Base-by-base conservation (phyloP, 2,329 filamentous ascomycete genomes). In the Aphanocladium album region DNA sequence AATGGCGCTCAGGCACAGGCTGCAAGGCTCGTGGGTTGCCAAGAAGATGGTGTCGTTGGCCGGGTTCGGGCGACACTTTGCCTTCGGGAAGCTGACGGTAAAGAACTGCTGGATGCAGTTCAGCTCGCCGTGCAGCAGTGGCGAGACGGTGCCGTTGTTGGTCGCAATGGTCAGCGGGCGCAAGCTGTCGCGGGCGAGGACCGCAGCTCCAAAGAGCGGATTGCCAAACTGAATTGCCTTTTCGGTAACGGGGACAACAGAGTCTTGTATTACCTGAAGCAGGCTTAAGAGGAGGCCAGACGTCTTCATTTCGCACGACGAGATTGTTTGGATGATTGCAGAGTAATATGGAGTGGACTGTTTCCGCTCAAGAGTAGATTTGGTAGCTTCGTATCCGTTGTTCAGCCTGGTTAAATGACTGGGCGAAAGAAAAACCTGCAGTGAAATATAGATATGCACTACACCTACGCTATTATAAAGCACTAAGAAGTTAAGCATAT, bases 21-120 rank as follows among this genome's bases (percentile, higher is more conserved):
- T 82, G 72, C 82, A 85, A 1, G 82, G 82, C 70, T 85, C 82
- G 67, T 85, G 82, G 0, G 82, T 84, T 6, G 81, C 79, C 62
- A 85, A 77, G 73, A 85, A 84, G 67, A 85, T 67, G 71, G 81
- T 84, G 65, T 82, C 79, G 9, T 71, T 69, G 5, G 65, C 61
- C 1, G 77, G 72, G 37, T 69, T 69, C 0, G 78, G 77, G 1
- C 79, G 74, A 9, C 72, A 65, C 35, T 68, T 60, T 1, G 77
- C 66, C 49, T 70, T 63, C 16, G 74, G 68, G 62, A 71, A 71
- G 16, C 67, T 66, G 1, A 69, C 67, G 0, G 74, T 74, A 70
- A 83, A 85, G 72, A 84, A 84, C 43, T 78, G 71, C 65, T 83
- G 81, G 70, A 85, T 84, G 74, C 82, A 84, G 70, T 83, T 82